phyloP scores from a whole-genome alignment of 75 land plant species.

The Picea sitchensis region DNA sequence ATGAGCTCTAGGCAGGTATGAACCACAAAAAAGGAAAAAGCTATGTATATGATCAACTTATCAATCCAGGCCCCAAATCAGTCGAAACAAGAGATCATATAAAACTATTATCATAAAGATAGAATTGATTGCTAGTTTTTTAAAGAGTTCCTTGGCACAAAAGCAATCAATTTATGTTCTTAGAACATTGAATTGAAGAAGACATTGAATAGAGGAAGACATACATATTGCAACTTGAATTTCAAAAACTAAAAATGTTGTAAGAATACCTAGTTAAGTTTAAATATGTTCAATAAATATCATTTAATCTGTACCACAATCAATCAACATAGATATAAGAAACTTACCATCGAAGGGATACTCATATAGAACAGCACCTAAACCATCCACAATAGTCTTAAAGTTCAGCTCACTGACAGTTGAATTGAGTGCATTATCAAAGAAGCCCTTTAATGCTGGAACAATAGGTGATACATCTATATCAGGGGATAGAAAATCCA shows the following conservation, averaged over 20 bases:
- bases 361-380: constrained; percentile 92
- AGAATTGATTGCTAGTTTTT: background rate
- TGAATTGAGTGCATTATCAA: constrained; percentile 89
- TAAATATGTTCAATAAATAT: background rate
- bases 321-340: background rate
- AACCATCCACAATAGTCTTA: constrained; percentile 94
- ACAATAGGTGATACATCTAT: constrained; percentile 95
- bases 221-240: background rate
- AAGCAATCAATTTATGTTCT: background rate
- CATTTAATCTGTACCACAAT: background rate
- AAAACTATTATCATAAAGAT: background rate
- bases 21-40: background rate
- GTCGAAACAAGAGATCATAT: background rate
- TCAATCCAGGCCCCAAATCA: background rate
- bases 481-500: constrained; percentile 86
- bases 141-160: background rate
- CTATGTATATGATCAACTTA: background rate
- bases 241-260: background rate
- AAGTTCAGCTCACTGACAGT: constrained; percentile 98
- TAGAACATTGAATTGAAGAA: background rate
- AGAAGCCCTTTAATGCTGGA: constrained; percentile 79
- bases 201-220: background rate
- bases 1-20: background rate
- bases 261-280: too few relatives aligned
- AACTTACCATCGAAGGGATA: constrained; percentile 95